These are phyloP conservation scores for Leccinum insolens DNA, from an alignment of 1,284 basidiomycete genomes.

Conservation along the genomic window DNA sequence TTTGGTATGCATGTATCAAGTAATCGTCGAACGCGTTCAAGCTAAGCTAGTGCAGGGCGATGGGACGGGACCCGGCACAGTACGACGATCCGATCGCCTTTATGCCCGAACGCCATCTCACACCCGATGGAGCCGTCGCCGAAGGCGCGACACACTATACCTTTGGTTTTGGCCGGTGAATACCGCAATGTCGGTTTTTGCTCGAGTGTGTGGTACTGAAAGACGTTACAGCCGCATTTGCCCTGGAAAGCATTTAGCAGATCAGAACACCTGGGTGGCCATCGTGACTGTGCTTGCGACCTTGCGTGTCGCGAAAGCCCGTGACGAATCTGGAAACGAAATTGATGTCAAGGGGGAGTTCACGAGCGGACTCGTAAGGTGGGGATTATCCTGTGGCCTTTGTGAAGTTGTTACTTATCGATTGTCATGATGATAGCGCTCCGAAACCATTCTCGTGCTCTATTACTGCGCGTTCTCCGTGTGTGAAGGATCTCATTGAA, in stretches of 20 bases:
- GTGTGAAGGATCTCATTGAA: slow-evolving; percentile 21
- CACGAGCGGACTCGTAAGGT: slow-evolving; percentile 26
- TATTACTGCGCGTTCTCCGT: slow-evolving; percentile 20
- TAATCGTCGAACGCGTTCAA: neutral
- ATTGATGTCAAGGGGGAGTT: slow-evolving; percentile 29
- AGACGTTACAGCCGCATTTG: slow-evolving; percentile 22
- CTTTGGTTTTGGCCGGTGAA: slow-evolving; percentile 35
- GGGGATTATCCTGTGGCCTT: neutral
- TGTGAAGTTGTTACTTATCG: slow-evolving; percentile 9
- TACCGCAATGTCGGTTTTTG: neutral
- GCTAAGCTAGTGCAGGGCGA: slow-evolving; percentile 24
- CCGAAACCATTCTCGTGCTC: slow-evolving; percentile 30
- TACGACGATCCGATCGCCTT: slow-evolving; percentile 28
- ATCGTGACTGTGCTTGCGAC: slow-evolving; percentile 30
- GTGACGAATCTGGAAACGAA: slow-evolving; percentile 23
- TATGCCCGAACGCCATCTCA: slow-evolving; percentile 32
- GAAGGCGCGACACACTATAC: neutral
- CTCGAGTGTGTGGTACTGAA: neutral
- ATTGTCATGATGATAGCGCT: slow-evolving; percentile 9
- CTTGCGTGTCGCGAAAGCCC: slow-evolving; percentile 20
- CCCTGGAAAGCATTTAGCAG: slow-evolving; percentile 29
- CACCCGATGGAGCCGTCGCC: slow-evolving; percentile 13
- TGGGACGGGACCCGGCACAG: slow-evolving; percentile 25
- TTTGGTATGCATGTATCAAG: slow-evolving; percentile 24
- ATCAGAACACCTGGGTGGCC: slow-evolving; percentile 27